Percentiles rank a stretch among this genome's conserved stretches.
phyloP scores from a whole-genome alignment of 257 asterid species.

The Penstemon barbatus region DNA sequence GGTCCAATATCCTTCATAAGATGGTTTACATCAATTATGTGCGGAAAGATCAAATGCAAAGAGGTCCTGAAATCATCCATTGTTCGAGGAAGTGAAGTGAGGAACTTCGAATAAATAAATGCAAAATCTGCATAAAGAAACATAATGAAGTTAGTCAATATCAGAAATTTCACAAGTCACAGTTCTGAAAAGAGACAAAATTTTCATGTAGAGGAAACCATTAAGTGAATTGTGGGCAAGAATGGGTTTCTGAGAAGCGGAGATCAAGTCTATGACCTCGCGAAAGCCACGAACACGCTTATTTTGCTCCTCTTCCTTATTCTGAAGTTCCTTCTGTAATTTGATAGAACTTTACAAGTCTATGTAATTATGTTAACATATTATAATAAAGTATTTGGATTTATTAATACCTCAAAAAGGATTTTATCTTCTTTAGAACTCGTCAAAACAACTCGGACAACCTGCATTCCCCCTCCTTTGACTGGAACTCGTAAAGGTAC shows the following conservation, averaged over 20 bases:
- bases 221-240: constrained; percentile 81
- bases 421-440: constrained; percentile 76
- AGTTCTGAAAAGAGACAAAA: constrained; percentile 24
- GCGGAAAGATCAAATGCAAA: constrained; percentile 54
- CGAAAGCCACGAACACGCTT: constrained; percentile 68
- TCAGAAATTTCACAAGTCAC: constrained; percentile 9
- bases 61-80: constrained; percentile 63
- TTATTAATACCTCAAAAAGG: constrained; percentile 59
- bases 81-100: constrained; percentile 73
- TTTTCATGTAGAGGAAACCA: constrained; percentile 49
- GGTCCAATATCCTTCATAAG: constrained; percentile 70
- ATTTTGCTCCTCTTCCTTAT: constrained; percentile 58
- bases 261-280: constrained; percentile 85
- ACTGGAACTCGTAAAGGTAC: constrained; percentile 59
- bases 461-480: constrained; percentile 57
- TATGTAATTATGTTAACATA: constrained; percentile 20
- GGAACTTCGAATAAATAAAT: constrained; percentile 68
- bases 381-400: constrained; percentile 14
- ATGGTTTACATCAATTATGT: constrained; percentile 65
- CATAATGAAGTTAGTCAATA: constrained; percentile 21
- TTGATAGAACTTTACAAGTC: constrained; percentile 22
- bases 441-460: constrained; percentile 69
- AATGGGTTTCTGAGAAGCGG: constrained; percentile 73
- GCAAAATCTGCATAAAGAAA: constrained; percentile 67
- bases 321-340: constrained; percentile 65